Evolutionary conservation across 805 yeast genomes (phyloP).

Genomic region (Metahyphopichia silvanorum): DNA sequence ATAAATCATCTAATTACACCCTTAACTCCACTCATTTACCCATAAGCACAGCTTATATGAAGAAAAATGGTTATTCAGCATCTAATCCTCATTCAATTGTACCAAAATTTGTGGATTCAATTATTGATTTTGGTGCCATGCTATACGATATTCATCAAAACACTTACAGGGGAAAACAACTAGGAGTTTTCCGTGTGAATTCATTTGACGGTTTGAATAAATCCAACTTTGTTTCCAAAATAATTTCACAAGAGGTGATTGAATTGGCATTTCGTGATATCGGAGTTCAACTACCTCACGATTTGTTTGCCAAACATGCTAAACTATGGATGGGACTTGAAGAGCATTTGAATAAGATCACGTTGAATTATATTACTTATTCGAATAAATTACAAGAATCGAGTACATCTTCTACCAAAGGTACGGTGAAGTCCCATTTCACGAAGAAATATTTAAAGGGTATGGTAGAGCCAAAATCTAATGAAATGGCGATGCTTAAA

Average conservation of each 20-base stretch:
- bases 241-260: conserved; percentile 47
- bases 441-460: conserved; percentile 38
- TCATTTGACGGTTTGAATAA: conserved; percentile 49
- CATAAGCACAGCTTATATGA: conserved; percentile 27
- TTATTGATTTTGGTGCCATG: conserved; percentile 46
- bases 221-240: conserved; percentile 46
- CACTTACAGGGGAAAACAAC: conserved; percentile 43
- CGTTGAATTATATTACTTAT: conserved; percentile 35
- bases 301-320: conserved; percentile 37
- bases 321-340: conserved; percentile 50
- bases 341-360: conserved; percentile 32
- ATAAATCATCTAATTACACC: conserved; percentile 5
- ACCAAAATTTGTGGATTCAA: conserved; percentile 23
- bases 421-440: conserved; percentile 30
- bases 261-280: conserved; percentile 45
- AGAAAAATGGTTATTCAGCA: conserved; percentile 31
- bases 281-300: conserved; percentile 29
- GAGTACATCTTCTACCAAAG: conserved; percentile 35
- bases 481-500: conserved; percentile 44
- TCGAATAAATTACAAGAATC: conserved; percentile 40
- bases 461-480: conserved; percentile 37
- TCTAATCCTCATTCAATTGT: conserved; percentile 32
- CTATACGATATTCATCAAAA: conserved; percentile 35
- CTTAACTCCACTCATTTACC: conserved; percentile 28
- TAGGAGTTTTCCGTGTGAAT: conserved; percentile 49